Conservation (phyloP, 176 grass and related monocot genomes). For the Elymus sibiricus region DNA sequence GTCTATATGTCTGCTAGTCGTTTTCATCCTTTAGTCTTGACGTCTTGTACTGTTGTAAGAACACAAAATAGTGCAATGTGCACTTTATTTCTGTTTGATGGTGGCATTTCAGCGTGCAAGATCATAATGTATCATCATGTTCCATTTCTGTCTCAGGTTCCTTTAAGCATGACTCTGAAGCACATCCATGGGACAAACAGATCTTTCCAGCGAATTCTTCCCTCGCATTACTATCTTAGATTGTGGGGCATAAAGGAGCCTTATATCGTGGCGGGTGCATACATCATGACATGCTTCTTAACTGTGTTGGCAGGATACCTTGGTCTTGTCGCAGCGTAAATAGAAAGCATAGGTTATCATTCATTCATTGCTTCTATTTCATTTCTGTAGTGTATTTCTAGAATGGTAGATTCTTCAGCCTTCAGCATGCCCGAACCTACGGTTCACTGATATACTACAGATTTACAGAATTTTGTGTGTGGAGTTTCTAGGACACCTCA, state of each 20-base stretch:
- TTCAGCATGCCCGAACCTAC: neutral
- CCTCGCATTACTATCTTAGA: conserved; percentile 55
- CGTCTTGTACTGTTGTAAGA: no score
- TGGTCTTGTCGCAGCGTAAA: conserved; percentile 75
- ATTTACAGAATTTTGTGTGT: neutral
- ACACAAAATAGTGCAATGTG: neutral
- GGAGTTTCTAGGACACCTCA: conserved; percentile 14
- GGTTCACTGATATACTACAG: neutral
- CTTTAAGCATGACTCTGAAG: conserved; percentile 35
- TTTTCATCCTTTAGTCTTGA: neutral
- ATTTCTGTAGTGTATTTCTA: neutral
- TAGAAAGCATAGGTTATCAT: conserved; percentile 13
- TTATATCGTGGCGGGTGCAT: conserved; percentile 67
- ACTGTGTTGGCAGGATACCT: conserved; percentile 73
- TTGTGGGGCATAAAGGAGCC: conserved; percentile 71
- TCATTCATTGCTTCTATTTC: conserved; percentile 8
- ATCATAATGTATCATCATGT: neutral
- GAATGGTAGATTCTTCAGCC: neutral
- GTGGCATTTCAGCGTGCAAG: neutral
- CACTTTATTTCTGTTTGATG: neutral
- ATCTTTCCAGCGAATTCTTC: conserved; percentile 29
- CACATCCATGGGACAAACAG: conserved; percentile 30
- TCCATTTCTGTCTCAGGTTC: conserved; percentile 39
- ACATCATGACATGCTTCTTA: conserved; percentile 67
- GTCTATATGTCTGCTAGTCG: neutral